Evolutionary conservation across 352 stramenopile genomes (phyloP).

Genomic region (Elongisporangium anandrum): DNA sequence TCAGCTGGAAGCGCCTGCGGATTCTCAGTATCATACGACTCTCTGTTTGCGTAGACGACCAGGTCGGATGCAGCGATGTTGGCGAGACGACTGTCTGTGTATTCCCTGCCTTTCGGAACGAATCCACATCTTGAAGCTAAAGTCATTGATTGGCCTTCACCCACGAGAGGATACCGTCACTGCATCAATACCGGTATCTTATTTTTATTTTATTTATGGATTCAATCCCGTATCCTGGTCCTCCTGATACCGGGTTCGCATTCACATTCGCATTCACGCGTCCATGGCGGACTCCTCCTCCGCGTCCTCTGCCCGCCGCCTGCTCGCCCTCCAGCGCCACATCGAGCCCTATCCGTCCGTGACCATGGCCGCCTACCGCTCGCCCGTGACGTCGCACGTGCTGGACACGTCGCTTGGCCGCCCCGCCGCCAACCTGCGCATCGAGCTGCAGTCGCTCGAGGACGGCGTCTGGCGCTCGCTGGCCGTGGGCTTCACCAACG

Average conservation of each 20-base stretch:
- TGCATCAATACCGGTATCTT: background rate
- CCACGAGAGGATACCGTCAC: too few species aligned
- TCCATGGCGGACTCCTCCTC: constrained; percentile 4
- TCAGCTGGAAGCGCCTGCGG: too few species aligned
- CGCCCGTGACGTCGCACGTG: constrained; percentile 84
- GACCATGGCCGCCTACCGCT: constrained; percentile 30
- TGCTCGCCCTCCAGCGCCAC: constrained; percentile 25
- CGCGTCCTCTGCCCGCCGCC: constrained; percentile 12
- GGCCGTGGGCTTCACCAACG: constrained; percentile 57
- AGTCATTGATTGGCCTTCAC: too few species aligned
- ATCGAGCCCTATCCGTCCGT: constrained; percentile 9
- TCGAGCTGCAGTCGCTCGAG: constrained; percentile 57
- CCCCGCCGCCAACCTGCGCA: constrained; percentile 60
- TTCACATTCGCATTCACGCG: background rate
- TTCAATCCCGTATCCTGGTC: background rate
- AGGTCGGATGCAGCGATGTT: too few species aligned
- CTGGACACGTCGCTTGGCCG: constrained; percentile 78
- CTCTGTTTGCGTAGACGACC: too few species aligned
- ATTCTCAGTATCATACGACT: too few species aligned
- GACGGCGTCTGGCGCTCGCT: constrained; percentile 37
- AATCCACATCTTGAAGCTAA: too few species aligned
- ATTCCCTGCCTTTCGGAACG: too few species aligned
- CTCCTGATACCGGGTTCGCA: background rate
- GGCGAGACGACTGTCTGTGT: too few species aligned
- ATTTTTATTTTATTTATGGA: background rate